Conservation (phyloP, 1,139 yeast genomes). For the Candida sanyaensis region DNA sequence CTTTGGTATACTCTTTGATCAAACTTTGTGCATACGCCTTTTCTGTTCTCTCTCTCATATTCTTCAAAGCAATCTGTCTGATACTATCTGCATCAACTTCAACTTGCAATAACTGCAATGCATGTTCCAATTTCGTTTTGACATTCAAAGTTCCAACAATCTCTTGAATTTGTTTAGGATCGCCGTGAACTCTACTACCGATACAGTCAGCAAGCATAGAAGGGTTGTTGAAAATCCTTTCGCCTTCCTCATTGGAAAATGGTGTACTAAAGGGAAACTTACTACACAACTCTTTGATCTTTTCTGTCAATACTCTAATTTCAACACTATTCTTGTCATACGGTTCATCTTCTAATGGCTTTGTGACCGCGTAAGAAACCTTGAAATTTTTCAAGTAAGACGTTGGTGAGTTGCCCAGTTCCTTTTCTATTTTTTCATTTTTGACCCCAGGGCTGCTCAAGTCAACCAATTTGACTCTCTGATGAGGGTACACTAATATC, state of each 20-base stretch:
- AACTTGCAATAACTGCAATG: slow-evolving; percentile 74
- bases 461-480: slow-evolving; percentile 73
- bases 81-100: slow-evolving; percentile 58
- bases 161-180: slow-evolving; percentile 46
- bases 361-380: slow-evolving; percentile 64
- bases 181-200: slow-evolving; percentile 45
- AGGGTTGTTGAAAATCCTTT: slow-evolving; percentile 40
- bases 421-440: slow-evolving; percentile 16
- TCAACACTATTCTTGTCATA: slow-evolving; percentile 76
- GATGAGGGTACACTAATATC: slow-evolving; percentile 67
- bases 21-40: slow-evolving; percentile 44
- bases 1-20: slow-evolving; percentile 70
- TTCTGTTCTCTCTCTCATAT: slow-evolving; percentile 43
- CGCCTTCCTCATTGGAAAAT: slow-evolving; percentile 4
- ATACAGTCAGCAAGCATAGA: slow-evolving; percentile 48
- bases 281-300: slow-evolving; percentile 54
- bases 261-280: slow-evolving; percentile 27
- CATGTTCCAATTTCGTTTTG: slow-evolving; percentile 72
- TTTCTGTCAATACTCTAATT: slow-evolving; percentile 69
- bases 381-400: slow-evolving; percentile 57
- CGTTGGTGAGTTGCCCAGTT: slow-evolving; percentile 18
- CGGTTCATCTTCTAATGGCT: slow-evolving; percentile 66
- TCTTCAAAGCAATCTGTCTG: slow-evolving; percentile 42
- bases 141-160: slow-evolving; percentile 74
- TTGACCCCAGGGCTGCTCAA: slow-evolving; percentile 57